Conservation (phyloP, 352 stramenopile genomes). For the Pythium coloratum region DNA sequence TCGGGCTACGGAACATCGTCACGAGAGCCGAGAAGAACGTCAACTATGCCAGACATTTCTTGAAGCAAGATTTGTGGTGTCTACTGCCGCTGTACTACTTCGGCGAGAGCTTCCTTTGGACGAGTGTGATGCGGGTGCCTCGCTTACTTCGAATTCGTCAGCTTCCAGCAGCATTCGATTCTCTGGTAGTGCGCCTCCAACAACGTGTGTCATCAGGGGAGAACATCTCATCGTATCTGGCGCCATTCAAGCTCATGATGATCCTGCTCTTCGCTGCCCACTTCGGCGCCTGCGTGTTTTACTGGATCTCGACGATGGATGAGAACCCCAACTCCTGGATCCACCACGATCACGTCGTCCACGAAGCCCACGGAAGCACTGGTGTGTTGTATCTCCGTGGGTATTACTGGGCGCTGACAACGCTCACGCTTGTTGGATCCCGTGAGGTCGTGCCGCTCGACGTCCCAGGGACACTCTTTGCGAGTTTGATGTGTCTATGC, state of each 20-base stretch:
- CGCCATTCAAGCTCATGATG: constrained; percentile 63
- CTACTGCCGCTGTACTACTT: constrained; percentile 71
- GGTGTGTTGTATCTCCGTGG: constrained; percentile 62
- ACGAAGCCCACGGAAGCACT: constrained; percentile 52
- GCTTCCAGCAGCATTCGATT: constrained; percentile 47
- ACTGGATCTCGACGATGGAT: constrained; percentile 64
- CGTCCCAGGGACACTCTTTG: constrained; percentile 63
- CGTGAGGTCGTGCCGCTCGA: constrained; percentile 66
- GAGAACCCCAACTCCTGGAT: constrained; percentile 67
- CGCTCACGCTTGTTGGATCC: constrained; percentile 68
- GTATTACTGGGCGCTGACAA: constrained; percentile 81
- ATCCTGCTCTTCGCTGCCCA: constrained; percentile 66
- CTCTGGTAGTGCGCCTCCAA: constrained; percentile 67
- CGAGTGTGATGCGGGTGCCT: constrained; percentile 60
- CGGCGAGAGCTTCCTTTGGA: constrained; percentile 45
- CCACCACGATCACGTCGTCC: constrained; percentile 69
- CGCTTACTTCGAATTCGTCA: constrained; percentile 47
- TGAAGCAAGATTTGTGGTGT: constrained; percentile 48
- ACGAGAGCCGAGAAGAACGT: constrained; percentile 43
- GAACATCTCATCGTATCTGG: constrained; percentile 65
- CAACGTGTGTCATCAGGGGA: constrained; percentile 54
- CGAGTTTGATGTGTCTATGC: constrained; percentile 60
- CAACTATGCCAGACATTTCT: constrained; percentile 39
- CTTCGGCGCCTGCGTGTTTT: constrained; percentile 67
- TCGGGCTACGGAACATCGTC: constrained; percentile 49